phyloP scores from a whole-genome alignment of 345 rosid genomes.

The Cochlearia excelsa region DNA sequence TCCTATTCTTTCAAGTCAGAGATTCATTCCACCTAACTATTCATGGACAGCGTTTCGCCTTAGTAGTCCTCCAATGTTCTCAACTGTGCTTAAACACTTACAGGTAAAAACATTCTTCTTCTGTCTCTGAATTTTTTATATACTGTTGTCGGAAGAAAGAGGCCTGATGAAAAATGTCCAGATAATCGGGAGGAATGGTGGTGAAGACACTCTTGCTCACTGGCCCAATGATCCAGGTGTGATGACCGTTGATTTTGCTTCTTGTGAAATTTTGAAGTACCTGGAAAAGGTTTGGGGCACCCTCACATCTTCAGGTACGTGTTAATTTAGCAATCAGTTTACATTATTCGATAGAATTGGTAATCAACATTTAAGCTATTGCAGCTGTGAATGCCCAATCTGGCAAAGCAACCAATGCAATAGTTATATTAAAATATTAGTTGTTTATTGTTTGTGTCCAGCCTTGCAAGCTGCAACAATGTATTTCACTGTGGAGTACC shows the following conservation, averaged over 20 bases:
- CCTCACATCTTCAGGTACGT: slow-evolving; percentile 75
- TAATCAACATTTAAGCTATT: slow-evolving; percentile 1
- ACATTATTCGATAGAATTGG: slow-evolving; percentile 7
- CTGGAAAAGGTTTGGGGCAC: slow-evolving; percentile 76
- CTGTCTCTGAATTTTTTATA: slow-evolving; percentile 16
- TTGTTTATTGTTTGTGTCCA: slow-evolving; percentile 9
- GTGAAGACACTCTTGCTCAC: slow-evolving; percentile 95
- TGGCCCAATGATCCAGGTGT: slow-evolving; percentile 79
- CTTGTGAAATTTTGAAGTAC: slow-evolving; percentile 73
- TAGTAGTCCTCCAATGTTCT: slow-evolving; percentile 81
- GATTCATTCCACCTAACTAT: slow-evolving; percentile 76
- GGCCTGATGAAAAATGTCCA: slow-evolving; percentile 37
- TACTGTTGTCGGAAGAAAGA: slow-evolving; percentile 16
- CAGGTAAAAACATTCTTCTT: slow-evolving; percentile 46
- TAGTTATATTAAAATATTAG: slow-evolving; percentile 3
- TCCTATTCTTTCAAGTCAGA: slow-evolving; percentile 76
- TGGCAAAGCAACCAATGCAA: slow-evolving; percentile 2
- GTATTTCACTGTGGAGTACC: slow-evolving; percentile 7
- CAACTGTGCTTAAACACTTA: slow-evolving; percentile 79
- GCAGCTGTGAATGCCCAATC: slow-evolving; percentile 9
- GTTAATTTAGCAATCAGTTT: slow-evolving; percentile 2
- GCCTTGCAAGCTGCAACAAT: slow-evolving; percentile 20
- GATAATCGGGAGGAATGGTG: slow-evolving; percentile 80
- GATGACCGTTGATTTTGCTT: slow-evolving; percentile 73
- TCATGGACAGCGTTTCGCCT: slow-evolving; percentile 79